Evolutionary conservation across 2,329 filamentous ascomycete species (phyloP), one percentile per base, ranked within the genome.

Genomic region (Aureobasidium musti): DNA sequence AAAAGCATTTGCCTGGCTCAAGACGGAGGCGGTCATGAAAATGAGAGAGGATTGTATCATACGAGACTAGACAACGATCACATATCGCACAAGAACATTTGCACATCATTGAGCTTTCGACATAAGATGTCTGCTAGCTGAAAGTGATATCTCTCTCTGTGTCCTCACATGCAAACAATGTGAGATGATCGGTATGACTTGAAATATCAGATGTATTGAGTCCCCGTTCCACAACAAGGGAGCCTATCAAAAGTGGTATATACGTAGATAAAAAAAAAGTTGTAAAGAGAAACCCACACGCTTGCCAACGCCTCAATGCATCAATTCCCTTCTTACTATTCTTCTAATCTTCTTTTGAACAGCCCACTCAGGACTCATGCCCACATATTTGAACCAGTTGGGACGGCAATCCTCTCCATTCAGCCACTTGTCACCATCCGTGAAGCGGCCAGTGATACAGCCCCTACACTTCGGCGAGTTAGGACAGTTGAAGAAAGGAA

Each of bases 401-500:
- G 94, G 91, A 68, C 95, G 85, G 79, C 95, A 99, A 78, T 99
- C 95, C 77, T 99, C 95, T 74, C 89, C 89, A 73, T 92, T 86
- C 53, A 99, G 81, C 83, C 88, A 97, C 35, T 87, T 81, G 74
- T 92, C 93, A 69, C 95, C 95, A 71, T 96, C 92, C 30, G 92
- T 97, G 74, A 97, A 90, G 67, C 90, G 87, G 59, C 94, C 95
- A 0, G 91, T 86, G n/a, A 88, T 85, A 77, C 94, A 98, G 71
- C 91, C 91, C 71, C 85, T 89, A 77, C 94, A 98, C 79, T 98
- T 98, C 59, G 91, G 91, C 63, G 90, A 96, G 80, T 97, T 98
- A 69, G 95, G 95, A 76, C 95, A 99, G 81, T 99, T 99, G 84
- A 96, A 97, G 81, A 96, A 99, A 53, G 95, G 95, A 64, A 98